Evolutionary conservation across 2,329 filamentous ascomycete species (phyloP).

Genomic region (Ophiostoma angusticollis): DNA sequence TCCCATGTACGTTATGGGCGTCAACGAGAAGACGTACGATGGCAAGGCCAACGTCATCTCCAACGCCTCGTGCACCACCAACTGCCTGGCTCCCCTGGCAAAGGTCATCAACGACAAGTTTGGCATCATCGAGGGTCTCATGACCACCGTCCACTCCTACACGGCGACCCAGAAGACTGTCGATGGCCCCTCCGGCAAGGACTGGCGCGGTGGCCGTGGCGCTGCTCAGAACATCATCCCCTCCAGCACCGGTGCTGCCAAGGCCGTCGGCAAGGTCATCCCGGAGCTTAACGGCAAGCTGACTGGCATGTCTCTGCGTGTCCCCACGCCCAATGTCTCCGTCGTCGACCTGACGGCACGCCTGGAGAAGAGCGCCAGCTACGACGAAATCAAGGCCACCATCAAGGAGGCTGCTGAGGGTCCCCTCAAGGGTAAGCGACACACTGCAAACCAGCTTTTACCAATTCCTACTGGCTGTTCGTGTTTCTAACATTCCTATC

Average conservation of each 20-base stretch:
- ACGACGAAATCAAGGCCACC: slow-evolving; percentile 85
- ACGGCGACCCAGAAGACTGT: slow-evolving; percentile 99
- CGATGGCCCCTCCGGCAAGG: slow-evolving; percentile 93
- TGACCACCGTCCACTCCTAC: slow-evolving; percentile 99
- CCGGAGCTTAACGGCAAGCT: slow-evolving; percentile 97
- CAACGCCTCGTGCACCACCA: slow-evolving; percentile 99
- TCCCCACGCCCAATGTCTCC: slow-evolving; percentile 96
- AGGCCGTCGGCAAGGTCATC: slow-evolving; percentile 99
- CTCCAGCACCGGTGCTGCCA: slow-evolving; percentile 96
- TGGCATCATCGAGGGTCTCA: slow-evolving; percentile 94
- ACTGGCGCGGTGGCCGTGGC: slow-evolving; percentile 98
- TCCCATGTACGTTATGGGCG: slow-evolving; percentile 99
- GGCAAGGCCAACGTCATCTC: slow-evolving; percentile 86
- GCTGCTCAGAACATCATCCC: slow-evolving; percentile 99
- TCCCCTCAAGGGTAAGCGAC: slow-evolving; percentile 63
- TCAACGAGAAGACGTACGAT: slow-evolving; percentile 93
- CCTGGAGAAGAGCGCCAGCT: slow-evolving; percentile 76
- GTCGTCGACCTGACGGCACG: slow-evolving; percentile 95
- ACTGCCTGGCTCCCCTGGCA: slow-evolving; percentile 97
- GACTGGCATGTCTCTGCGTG: slow-evolving; percentile 99
- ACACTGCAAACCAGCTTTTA: background rate
- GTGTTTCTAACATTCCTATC: slow-evolving; percentile 4
- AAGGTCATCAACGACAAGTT: slow-evolving; percentile 99
- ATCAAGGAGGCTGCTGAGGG: slow-evolving; percentile 81
- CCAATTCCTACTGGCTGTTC: background rate